phyloP scores from a whole-genome alignment of 2,329 filamentous ascomycete species.

The Fusarium paranaense region DNA sequence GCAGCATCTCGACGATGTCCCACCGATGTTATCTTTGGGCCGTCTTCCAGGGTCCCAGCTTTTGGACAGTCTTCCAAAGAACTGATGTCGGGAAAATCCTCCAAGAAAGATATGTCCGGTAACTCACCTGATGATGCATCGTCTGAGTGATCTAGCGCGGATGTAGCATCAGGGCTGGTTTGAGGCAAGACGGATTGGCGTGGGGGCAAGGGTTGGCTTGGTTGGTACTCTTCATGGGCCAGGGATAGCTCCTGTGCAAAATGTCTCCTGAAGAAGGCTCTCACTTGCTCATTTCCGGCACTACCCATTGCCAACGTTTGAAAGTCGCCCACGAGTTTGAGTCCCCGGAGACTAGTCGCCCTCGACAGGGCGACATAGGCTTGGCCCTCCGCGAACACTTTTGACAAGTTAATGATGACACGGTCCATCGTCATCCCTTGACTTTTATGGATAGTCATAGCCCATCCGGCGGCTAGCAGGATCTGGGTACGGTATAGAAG shows the following conservation, averaged over 20 bases:
- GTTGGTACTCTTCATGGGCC: neutral
- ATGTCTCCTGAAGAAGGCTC: neutral
- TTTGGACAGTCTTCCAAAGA: neutral
- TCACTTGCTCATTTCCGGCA: neutral
- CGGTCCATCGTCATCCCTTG: constrained; percentile 72
- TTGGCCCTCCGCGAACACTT: constrained; percentile 67
- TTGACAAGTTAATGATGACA: constrained; percentile 65
- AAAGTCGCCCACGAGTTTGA: constrained; percentile 22
- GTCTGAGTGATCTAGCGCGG: neutral
- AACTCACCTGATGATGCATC: neutral
- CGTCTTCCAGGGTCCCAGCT: neutral
- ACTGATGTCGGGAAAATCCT: neutral
- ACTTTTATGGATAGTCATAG: constrained; percentile 72
- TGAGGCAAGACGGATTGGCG: neutral
- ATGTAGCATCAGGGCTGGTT: neutral
- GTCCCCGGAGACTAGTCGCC: constrained; percentile 26
- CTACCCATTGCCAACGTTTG: neutral
- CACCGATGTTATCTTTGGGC: neutral
- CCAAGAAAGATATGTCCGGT: neutral
- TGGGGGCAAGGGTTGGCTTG: neutral
- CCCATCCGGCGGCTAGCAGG: constrained; percentile 70
- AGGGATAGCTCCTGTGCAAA: neutral
- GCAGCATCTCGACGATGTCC: neutral
- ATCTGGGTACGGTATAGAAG: constrained; percentile 68
- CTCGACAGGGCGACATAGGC: constrained; percentile 62